phyloP scores from a whole-genome alignment of 768 basidiomycete genomes.

The Suillus placidus region DNA sequence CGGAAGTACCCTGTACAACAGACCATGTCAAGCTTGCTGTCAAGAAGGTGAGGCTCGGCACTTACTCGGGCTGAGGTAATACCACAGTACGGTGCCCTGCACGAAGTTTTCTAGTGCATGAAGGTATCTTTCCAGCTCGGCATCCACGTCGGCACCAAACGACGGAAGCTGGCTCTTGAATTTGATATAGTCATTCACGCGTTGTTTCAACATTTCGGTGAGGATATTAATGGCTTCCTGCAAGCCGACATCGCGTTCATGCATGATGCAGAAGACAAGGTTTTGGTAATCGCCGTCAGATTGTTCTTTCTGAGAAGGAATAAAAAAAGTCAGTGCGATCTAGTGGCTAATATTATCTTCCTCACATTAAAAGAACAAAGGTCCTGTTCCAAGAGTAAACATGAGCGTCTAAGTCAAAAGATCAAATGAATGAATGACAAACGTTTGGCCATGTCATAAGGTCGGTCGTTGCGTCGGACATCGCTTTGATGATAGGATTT shows the following conservation, averaged over 20 bases:
- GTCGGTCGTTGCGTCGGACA: slow-evolving; percentile 44
- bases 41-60: slow-evolving; percentile 4
- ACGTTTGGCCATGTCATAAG: slow-evolving; percentile 48
- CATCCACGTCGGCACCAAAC: slow-evolving; percentile 37
- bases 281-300: slow-evolving; percentile 44
- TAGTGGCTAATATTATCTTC: slow-evolving; percentile 14
- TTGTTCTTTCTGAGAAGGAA: slow-evolving; percentile 38
- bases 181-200: slow-evolving; percentile 35
- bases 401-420: slow-evolving; percentile 17
- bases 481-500: slow-evolving; percentile 34
- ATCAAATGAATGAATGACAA: slow-evolving; percentile 17
- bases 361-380: slow-evolving; percentile 35
- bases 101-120: slow-evolving; percentile 41
- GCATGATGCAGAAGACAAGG: slow-evolving; percentile 43
- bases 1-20: slow-evolving; percentile 35
- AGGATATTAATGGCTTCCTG: slow-evolving; percentile 39
- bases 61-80: slow-evolving; percentile 43
- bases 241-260: slow-evolving; percentile 35
- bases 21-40: slow-evolving; percentile 15
- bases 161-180: slow-evolving; percentile 39
- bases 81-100: slow-evolving; percentile 43
- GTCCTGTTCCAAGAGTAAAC: slow-evolving; percentile 21
- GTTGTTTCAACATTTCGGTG: slow-evolving; percentile 40
- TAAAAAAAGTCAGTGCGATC: slow-evolving; percentile 12
- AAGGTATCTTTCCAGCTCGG: slow-evolving; percentile 37